Conservation (phyloP, 768 basidiomycete genomes). For the Amanita jacksonii region DNA sequence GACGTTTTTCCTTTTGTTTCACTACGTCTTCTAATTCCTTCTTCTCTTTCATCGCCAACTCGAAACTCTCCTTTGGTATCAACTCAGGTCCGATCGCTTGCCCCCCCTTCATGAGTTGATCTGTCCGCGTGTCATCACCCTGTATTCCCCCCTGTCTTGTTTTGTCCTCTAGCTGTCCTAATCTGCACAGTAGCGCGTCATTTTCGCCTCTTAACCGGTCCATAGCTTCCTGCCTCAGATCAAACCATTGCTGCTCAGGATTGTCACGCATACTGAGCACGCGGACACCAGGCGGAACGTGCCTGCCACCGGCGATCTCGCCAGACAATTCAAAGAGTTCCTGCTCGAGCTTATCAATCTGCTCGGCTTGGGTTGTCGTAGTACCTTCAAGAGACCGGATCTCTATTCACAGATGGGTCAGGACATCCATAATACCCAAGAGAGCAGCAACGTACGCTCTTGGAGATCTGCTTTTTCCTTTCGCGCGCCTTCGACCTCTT, state of each 20-base stretch:
- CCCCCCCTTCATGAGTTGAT: constrained; percentile 12
- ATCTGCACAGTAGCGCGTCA: constrained; percentile 59
- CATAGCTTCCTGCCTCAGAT: constrained; percentile 64
- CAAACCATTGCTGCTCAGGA: constrained; percentile 77
- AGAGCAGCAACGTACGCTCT: constrained; percentile 24
- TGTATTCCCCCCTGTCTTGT: constrained; percentile 12
- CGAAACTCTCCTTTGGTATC: constrained; percentile 76
- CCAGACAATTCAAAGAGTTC: constrained; percentile 68
- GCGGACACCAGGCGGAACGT: constrained; percentile 62
- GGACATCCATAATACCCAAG: neutral
- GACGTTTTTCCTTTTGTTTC: constrained; percentile 73
- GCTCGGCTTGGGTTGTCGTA: constrained; percentile 32
- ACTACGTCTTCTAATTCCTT: constrained; percentile 52
- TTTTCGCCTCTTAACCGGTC: constrained; percentile 79
- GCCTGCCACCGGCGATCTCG: constrained; percentile 65
- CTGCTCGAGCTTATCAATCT: constrained; percentile 67
- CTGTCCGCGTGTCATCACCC: neutral
- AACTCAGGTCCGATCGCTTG: constrained; percentile 17
- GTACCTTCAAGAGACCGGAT: constrained; percentile 3
- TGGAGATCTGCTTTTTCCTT: constrained; percentile 20
- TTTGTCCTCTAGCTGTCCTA: constrained; percentile 50
- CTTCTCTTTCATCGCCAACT: constrained; percentile 61
- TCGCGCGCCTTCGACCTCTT: constrained; percentile 5
- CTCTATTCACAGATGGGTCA: neutral
- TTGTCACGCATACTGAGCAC: constrained; percentile 67